phyloP scores from a whole-genome alignment of 495 filamentous ascomycete species.

The Neurospora sp. region DNA sequence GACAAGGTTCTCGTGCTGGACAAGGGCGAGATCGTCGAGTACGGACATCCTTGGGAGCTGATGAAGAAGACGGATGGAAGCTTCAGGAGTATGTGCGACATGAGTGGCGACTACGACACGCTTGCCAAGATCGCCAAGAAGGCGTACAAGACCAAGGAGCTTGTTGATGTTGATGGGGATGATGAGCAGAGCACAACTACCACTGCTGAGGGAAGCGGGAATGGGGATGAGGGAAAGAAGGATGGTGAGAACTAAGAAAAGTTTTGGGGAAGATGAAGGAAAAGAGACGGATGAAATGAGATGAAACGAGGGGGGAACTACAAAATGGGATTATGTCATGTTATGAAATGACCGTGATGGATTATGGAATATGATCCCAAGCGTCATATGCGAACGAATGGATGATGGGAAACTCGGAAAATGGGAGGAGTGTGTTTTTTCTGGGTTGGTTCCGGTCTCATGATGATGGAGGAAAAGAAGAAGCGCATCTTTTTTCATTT shows the following conservation, averaged over 20 bases:
- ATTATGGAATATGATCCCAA: background rate
- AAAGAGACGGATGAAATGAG: background rate
- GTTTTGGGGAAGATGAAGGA: background rate
- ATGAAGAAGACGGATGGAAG: conserved; percentile 55
- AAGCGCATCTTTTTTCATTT: background rate
- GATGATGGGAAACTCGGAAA: background rate
- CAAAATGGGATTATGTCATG: background rate
- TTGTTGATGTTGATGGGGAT: conserved; percentile 29
- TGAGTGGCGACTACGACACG: conserved; percentile 73
- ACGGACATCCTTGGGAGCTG: conserved; percentile 73
- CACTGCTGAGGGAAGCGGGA: background rate
- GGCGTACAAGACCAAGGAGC: conserved; percentile 33
- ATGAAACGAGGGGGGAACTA: background rate
- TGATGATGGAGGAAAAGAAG: background rate
- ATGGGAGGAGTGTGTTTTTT: background rate
- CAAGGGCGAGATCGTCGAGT: conserved; percentile 80
- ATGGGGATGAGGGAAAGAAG: background rate
- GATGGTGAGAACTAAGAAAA: background rate
- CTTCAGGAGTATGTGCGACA: conserved; percentile 92
- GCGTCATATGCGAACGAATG: background rate
- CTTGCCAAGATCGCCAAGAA: conserved; percentile 69
- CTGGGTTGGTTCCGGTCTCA: background rate
- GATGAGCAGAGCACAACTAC: conserved; percentile 7
- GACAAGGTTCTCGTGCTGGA: conserved; percentile 98
- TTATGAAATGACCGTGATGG: background rate